These are phyloP conservation scores for Diutina siamensis DNA, from an alignment of 1,139 yeast species.

Conservation along the genomic window DNA sequence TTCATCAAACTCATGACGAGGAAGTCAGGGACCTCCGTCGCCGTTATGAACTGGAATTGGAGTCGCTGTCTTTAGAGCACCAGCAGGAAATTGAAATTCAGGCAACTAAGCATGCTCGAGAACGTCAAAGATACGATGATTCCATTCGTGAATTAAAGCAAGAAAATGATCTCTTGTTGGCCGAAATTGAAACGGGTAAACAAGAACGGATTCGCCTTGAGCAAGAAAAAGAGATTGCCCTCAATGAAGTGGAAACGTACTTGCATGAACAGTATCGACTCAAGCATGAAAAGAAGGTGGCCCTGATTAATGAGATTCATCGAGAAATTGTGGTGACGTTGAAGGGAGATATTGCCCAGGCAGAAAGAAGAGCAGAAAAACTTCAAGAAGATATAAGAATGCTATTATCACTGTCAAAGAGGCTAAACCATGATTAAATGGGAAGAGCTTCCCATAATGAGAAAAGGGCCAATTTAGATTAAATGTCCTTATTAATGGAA, in stretches of 20 bases:
- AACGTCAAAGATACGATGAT: not conserved
- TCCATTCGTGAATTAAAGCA: not conserved
- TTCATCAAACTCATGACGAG: not conserved
- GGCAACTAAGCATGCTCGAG: slow-evolving; percentile 1
- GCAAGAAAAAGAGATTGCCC: not conserved
- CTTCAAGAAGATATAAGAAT: not conserved
- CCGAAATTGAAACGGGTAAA: not conserved
- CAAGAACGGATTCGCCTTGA: not conserved
- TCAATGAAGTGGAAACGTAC: not conserved
- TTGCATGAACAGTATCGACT: not conserved
- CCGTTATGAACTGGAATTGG: not conserved
- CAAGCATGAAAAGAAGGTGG: not conserved
- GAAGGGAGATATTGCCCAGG: not conserved
- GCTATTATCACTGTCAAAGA: not conserved
- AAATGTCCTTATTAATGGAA: no score
- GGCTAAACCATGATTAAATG: not conserved
- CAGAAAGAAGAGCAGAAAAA: not conserved
- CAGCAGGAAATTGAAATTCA: not conserved
- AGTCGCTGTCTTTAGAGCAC: not conserved
- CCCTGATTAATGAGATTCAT: not conserved
- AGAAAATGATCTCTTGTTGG: not conserved
- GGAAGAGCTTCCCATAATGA: no score
- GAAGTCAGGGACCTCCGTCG: not conserved
- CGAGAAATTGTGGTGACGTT: not conserved
- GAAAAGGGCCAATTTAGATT: no score